Conservation (phyloP, 2,329 filamentous ascomycete genomes). For the Dryadomyces quercivorus region DNA sequence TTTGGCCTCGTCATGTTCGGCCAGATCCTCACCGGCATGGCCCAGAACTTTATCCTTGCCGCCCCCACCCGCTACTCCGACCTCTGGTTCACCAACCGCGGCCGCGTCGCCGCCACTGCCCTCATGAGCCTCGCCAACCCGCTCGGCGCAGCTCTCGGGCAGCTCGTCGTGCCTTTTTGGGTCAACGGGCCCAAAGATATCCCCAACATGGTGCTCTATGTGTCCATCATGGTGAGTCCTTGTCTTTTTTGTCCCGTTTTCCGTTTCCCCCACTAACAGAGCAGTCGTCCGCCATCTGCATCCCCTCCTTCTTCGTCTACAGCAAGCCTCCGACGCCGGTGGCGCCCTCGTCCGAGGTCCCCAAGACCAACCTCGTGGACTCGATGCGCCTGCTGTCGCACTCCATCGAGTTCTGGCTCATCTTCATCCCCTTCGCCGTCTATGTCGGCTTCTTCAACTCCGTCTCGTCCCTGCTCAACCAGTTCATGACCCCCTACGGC, state of each 20-base stretch:
- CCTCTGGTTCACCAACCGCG: conserved; percentile 80
- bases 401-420: conserved; percentile 65
- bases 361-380: conserved; percentile 38
- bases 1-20: conserved; percentile 79
- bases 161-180: conserved; percentile 74
- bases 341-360: conserved; percentile 51
- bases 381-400: conserved; percentile 41
- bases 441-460: conserved; percentile 94
- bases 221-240: conserved; percentile 62
- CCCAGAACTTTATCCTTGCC: conserved; percentile 83
- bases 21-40: conserved; percentile 77
- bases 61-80: conserved; percentile 88
- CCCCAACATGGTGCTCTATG: conserved; percentile 72
- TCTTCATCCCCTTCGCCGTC: conserved; percentile 68
- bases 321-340: conserved; percentile 64
- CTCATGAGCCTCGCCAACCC: conserved; percentile 79
- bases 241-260: background rate
- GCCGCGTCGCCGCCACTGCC: conserved; percentile 79
- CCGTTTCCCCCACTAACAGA: conserved; percentile 2
- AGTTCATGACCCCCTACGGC: conserved; percentile 77
- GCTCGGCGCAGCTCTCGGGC: conserved; percentile 76
- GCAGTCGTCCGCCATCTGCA: conserved; percentile 45
- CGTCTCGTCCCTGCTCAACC: conserved; percentile 75
- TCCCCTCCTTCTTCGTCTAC: conserved; percentile 77
- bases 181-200: conserved; percentile 51